phyloP scores from a whole-genome alignment of 2,329 filamentous ascomycete species.

The Cladophialophora chaetospira region DNA sequence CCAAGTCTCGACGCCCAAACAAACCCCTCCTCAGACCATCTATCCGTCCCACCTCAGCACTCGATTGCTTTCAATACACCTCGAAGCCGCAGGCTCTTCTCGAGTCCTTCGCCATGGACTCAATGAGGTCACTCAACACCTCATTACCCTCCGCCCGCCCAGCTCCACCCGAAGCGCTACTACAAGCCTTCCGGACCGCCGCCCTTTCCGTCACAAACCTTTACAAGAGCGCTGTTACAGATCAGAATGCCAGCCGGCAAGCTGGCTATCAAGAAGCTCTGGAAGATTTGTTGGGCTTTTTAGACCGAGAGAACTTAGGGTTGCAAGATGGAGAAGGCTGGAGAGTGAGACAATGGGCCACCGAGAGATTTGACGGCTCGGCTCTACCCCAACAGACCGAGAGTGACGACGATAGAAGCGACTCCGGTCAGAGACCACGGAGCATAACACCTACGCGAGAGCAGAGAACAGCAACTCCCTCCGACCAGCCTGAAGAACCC shows the following conservation, averaged over 20 bases:
- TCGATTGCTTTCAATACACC: not conserved
- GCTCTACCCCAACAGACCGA: constrained; percentile 38
- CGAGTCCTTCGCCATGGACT: constrained; percentile 54
- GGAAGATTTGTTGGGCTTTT: constrained; percentile 81
- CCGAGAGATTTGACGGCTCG: constrained; percentile 48
- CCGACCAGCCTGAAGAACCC: constrained; percentile 11
- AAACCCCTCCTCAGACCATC: constrained; percentile 5
- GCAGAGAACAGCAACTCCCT: constrained; percentile 40
- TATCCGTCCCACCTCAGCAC: not conserved
- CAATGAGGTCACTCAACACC: constrained; percentile 64
- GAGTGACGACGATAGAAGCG: constrained; percentile 47
- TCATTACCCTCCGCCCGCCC: constrained; percentile 54
- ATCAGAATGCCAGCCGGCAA: constrained; percentile 71
- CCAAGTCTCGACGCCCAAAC: not conserved
- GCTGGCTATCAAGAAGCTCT: constrained; percentile 94
- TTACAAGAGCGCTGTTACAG: constrained; percentile 84
- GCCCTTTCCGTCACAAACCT: constrained; percentile 93
- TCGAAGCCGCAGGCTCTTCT: constrained; percentile 20
- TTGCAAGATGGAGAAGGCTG: constrained; percentile 76
- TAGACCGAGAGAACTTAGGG: constrained; percentile 80
- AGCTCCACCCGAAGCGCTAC: constrained; percentile 59
- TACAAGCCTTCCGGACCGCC: constrained; percentile 88
- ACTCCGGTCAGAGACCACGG: constrained; percentile 36
- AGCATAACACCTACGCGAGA: constrained; percentile 22
- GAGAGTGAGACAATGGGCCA: constrained; percentile 63